phyloP scores from a whole-genome alignment of 805 yeast genomes.

The Ogataea allantospora region DNA sequence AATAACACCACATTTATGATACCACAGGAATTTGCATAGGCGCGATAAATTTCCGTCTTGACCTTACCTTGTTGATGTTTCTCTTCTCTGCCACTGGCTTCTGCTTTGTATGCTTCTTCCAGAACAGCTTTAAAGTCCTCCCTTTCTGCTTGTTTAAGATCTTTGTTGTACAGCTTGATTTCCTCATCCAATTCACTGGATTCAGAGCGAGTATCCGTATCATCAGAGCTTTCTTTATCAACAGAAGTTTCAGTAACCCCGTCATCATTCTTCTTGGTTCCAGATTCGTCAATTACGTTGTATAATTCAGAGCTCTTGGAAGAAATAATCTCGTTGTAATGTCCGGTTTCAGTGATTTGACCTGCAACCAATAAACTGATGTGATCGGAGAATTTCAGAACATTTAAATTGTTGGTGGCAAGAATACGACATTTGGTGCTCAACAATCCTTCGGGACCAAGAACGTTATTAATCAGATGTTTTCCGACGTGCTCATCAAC shows the following conservation, averaged over 20 bases:
- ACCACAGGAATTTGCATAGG: slow-evolving; percentile 87
- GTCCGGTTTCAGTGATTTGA: slow-evolving; percentile 63
- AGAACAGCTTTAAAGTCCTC: slow-evolving; percentile 39
- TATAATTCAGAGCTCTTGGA: slow-evolving; percentile 45
- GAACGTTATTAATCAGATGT: slow-evolving; percentile 76
- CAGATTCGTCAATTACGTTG: slow-evolving; percentile 60
- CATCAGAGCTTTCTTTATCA: slow-evolving; percentile 19
- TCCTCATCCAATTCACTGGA: slow-evolving; percentile 29
- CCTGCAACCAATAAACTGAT: slow-evolving; percentile 72
- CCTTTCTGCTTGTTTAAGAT: slow-evolving; percentile 64
- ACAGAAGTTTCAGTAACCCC: slow-evolving; percentile 17
- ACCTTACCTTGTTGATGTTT: slow-evolving; percentile 92
- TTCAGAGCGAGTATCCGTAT: slow-evolving; percentile 1
- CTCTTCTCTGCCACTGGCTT: slow-evolving; percentile 55
- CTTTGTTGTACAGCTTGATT: slow-evolving; percentile 34
- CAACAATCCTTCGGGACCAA: slow-evolving; percentile 78
- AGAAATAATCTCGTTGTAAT: slow-evolving; percentile 48
- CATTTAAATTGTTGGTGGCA: slow-evolving; percentile 86
- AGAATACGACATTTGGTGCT: slow-evolving; percentile 70
- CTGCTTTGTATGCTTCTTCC: slow-evolving; percentile 35
- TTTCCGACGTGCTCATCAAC: slow-evolving; percentile 94
- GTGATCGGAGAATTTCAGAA: slow-evolving; percentile 69
- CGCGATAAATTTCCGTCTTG: slow-evolving; percentile 77
- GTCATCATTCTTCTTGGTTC: slow-evolving; percentile 37
- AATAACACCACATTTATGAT: slow-evolving; percentile 59